Evolutionary conservation across 371 early-diverging fungal species (phyloP).

Genomic region (Mortierella sp.): DNA sequence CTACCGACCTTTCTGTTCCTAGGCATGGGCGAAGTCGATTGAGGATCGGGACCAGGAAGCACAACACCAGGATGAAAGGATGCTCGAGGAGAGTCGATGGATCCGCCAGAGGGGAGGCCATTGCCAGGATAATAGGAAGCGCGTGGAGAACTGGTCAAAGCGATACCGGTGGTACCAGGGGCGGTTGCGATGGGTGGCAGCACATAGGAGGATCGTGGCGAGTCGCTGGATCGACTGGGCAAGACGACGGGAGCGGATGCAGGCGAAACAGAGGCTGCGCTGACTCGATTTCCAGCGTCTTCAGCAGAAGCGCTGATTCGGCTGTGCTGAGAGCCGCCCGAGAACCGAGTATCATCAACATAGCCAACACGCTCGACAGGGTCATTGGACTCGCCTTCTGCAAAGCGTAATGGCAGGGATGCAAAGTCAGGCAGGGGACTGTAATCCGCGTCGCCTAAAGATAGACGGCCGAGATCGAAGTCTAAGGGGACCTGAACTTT

Average conservation of each 20-base stretch:
- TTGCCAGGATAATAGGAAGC: too few species aligned
- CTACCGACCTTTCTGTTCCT: slow-evolving; percentile 3
- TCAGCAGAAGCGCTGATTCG: too few species aligned
- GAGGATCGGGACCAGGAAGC: slow-evolving; percentile 3
- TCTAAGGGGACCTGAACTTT: slow-evolving; percentile 46
- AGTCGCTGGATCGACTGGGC: too few species aligned
- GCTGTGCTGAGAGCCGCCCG: slow-evolving; percentile 14
- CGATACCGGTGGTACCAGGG: too few species aligned
- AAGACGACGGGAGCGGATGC: too few species aligned
- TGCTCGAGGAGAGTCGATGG: not conserved
- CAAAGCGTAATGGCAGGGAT: slow-evolving; percentile 32
- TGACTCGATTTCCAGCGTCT: too few species aligned
- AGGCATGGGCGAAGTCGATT: not conserved
- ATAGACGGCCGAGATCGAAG: slow-evolving; percentile 31
- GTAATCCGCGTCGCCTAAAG: slow-evolving; percentile 10
- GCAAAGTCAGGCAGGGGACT: slow-evolving; percentile 6
- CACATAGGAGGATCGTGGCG: too few species aligned
- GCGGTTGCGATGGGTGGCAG: too few species aligned
- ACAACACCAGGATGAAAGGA: slow-evolving; percentile 21
- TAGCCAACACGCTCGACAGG: slow-evolving; percentile 48
- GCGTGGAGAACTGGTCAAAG: too few species aligned
- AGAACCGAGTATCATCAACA: slow-evolving; percentile 42
- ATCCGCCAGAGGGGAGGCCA: too few species aligned
- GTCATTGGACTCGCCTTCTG: slow-evolving; percentile 37
- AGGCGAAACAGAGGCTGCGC: too few species aligned